Percentiles rank a stretch among this genome's conserved stretches.
Conservation (phyloP, 2,329 filamentous ascomycete genomes). For the Fusarium subglutinans region DNA sequence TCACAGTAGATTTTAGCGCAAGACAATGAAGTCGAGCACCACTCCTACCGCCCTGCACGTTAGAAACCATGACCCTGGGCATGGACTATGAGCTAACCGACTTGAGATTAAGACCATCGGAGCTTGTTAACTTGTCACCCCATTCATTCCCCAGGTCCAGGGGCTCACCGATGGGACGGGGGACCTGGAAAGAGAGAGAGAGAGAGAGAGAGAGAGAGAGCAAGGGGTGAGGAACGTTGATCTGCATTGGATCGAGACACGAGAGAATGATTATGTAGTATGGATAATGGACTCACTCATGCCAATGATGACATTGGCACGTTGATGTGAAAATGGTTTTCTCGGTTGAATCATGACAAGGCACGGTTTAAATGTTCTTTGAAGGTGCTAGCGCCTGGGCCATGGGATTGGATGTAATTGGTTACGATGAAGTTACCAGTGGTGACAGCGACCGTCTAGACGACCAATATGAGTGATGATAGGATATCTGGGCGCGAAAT, state of each 20-base stretch:
- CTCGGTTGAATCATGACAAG: conserved; percentile 21
- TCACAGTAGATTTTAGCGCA: conserved; percentile 23
- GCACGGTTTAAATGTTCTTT: neutral
- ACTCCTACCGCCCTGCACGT: conserved; percentile 1
- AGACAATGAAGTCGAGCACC: conserved; percentile 4
- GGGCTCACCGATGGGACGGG: conserved; percentile 18
- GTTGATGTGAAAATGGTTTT: neutral
- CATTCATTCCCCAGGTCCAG: conserved; percentile 33
- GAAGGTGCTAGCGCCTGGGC: conserved; percentile 27
- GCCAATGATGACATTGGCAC: neutral
- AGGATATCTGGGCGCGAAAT: neutral
- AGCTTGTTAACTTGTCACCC: conserved; percentile 31
- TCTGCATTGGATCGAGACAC: conserved; percentile 6
- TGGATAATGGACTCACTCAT: neutral
- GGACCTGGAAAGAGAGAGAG: conserved; percentile 4
- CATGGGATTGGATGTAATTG: conserved; percentile 13
- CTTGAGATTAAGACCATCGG: conserved; percentile 30
- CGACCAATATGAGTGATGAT: conserved; percentile 7
- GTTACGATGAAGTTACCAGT: conserved; percentile 5
- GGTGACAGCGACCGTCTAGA: conserved; percentile 3
- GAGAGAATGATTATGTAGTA: neutral
- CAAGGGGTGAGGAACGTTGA: conserved; percentile 19
- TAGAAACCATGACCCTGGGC: conserved; percentile 24
- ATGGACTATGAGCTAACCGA: conserved; percentile 17
- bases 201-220: conserved; percentile 16